These are phyloP conservation scores for Nigrospora sphaerica DNA, from an alignment of 2,329 filamentous ascomycete genomes.

Conservation along the genomic window DNA sequence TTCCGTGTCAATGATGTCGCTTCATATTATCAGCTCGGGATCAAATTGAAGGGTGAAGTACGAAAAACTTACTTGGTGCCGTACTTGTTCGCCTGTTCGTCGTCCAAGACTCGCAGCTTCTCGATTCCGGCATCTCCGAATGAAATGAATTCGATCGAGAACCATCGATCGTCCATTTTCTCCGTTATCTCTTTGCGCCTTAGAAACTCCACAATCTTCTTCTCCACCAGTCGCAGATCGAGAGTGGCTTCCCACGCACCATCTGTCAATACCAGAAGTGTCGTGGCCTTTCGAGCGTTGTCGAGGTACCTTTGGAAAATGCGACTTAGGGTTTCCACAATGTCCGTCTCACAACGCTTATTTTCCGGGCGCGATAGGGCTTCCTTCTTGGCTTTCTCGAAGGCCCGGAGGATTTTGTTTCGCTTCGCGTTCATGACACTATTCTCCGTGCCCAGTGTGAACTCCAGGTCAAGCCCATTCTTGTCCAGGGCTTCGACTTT, in stretches of 20 bases:
- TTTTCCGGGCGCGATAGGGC: background rate
- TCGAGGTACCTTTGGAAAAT: background rate
- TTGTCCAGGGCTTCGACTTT: background rate
- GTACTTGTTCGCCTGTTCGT: slow-evolving; percentile 5
- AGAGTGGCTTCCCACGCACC: background rate
- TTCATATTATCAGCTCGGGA: background rate
- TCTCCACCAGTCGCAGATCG: background rate
- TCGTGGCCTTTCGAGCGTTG: background rate
- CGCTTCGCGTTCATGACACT: background rate
- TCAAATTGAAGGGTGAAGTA: background rate
- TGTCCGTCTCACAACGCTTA: background rate
- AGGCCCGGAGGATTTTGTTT: background rate
- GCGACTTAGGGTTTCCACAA: background rate
- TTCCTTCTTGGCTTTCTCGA: background rate
- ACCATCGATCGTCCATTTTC: slow-evolving; percentile 6
- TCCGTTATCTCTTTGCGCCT: too few relatives aligned
- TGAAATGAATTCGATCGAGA: slow-evolving; percentile 21
- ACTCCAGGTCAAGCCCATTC: background rate
- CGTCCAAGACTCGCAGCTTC: slow-evolving; percentile 10
- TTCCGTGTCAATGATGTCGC: slow-evolving; percentile 21
- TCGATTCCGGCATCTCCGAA: slow-evolving; percentile 15
- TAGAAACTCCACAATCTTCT: background rate
- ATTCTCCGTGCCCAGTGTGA: background rate
- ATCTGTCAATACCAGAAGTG: background rate
- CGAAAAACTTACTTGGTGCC: slow-evolving; percentile 7